Conservation (phyloP, 345 rosid species). For the Combretum micranthum region DNA sequence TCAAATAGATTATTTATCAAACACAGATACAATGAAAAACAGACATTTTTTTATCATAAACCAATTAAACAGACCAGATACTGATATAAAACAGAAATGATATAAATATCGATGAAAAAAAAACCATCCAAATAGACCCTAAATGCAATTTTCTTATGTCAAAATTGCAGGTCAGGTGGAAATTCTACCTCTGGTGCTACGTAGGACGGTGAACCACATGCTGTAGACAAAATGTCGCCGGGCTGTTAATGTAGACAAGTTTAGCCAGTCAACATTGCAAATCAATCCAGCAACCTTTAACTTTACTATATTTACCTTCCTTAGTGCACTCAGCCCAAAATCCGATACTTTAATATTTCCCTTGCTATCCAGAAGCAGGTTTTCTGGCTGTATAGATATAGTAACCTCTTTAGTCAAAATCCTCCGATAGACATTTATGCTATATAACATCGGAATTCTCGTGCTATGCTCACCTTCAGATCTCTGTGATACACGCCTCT, state of each 20-base stretch:
- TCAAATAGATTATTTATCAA: no score
- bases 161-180: no score
- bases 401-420: conserved; percentile 5
- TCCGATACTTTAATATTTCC: conserved; percentile 86
- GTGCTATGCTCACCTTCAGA: conserved; percentile 41
- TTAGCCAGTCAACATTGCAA: no score
- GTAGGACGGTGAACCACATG: conserved; percentile 93
- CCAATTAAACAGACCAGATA: no score
- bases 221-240: conserved; percentile 67
- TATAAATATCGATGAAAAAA: no score
- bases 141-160: no score
- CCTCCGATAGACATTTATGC: neutral
- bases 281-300: no score
- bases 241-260: conserved; percentile 30
- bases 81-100: no score
- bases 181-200: conserved; percentile 81
- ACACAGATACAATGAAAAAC: no score
- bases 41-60: no score
- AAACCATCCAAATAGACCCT: no score
- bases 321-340: conserved; percentile 72
- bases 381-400: conserved; percentile 58
- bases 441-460: neutral
- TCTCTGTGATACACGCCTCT: conserved; percentile 93
- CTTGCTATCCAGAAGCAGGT: conserved; percentile 58
- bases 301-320: conserved; percentile 28